phyloP scores from a whole-genome alignment of 1,139 yeast genomes.

The Yamadazyma friedrichii region DNA sequence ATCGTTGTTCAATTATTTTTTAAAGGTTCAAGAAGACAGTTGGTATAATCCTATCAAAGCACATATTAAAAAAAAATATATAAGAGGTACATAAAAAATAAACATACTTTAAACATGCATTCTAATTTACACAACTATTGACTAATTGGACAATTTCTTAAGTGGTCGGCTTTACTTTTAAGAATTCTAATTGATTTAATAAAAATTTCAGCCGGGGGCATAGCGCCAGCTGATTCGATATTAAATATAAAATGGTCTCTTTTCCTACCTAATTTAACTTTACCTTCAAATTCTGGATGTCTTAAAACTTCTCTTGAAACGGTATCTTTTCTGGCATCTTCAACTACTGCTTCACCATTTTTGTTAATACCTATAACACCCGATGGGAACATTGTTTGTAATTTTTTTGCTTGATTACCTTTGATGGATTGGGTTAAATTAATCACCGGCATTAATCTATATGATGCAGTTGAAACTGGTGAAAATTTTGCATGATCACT shows the following conservation, averaged over 20 bases:
- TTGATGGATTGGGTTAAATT: constrained; percentile 70
- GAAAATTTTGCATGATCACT: constrained; percentile 96
- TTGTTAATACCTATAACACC: constrained; percentile 83
- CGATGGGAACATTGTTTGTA: constrained; percentile 86
- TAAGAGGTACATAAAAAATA: background rate
- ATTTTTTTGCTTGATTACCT: constrained; percentile 75
- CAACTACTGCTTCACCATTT: constrained; percentile 72
- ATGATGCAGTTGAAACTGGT: constrained; percentile 97
- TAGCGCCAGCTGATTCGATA: constrained; percentile 93
- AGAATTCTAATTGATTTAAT: constrained; percentile 83
- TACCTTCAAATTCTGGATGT: constrained; percentile 85
- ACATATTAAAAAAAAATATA: background rate
- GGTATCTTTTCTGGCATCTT: constrained; percentile 90
- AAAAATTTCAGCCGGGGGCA: constrained; percentile 94
- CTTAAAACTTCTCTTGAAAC: constrained; percentile 95
- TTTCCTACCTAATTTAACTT: constrained; percentile 85
- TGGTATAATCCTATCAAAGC: too few species aligned
- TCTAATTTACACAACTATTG: constrained; percentile 30
- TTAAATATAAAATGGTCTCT: constrained; percentile 93
- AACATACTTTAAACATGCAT: background rate
- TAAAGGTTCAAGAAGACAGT: constrained; percentile 78
- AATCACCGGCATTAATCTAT: constrained; percentile 90
- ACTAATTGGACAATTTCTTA: constrained; percentile 75
- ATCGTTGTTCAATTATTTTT: constrained; percentile 83
- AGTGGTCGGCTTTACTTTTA: constrained; percentile 80